Base-by-base conservation (phyloP, 768 basidiomycete genomes). In the Tulasnella sp. region DNA sequence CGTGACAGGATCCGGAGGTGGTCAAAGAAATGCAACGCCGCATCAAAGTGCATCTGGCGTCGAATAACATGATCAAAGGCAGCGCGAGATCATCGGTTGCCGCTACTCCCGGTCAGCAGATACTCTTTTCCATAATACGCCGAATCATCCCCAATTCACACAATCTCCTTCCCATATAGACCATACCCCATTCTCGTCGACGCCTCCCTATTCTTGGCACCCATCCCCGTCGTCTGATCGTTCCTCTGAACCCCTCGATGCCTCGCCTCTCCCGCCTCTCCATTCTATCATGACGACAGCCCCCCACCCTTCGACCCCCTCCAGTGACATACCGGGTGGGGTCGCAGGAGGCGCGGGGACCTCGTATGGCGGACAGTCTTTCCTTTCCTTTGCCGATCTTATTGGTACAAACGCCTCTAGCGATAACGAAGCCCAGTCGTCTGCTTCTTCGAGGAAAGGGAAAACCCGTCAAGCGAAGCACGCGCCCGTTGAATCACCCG, bases 11-110 rank as follows among this genome's bases (percentile, higher is more conserved):
- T 67, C 67, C 67, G 12, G 52, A 37, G 3, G 75, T 76, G 39
- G 75, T 76, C 36, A 76, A 76, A 37, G 75, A 76, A 36, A 45
- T 40, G 31, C 75, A 76, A 36, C 36, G 67, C 69, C 69, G 69
- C 36, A 76, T 76, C 67, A 76, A 76, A 38, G 52, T 76, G 38
- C 52, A 45, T 31, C 38, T 76, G 58, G 75, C 75, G 25, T 76
- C 75, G 40, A 76, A 76, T 76, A 76, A 76, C 69, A 76, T 76
- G 75, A 76, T 76, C n/a, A 76, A 76, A 45, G 75, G 75, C 67
- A 76, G 75, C 75, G 75, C 75, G 25, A 76, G 75, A 70, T 25
- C 72, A 36, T 69, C 75, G 25, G 75, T 67, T 40, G 38, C 67
- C 29, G 38, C 75, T 34, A 40, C 40, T 37, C 67, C 69, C 42